Conservation (phyloP, 2,329 filamentous ascomycete genomes). For the Clonostachys rosea region DNA sequence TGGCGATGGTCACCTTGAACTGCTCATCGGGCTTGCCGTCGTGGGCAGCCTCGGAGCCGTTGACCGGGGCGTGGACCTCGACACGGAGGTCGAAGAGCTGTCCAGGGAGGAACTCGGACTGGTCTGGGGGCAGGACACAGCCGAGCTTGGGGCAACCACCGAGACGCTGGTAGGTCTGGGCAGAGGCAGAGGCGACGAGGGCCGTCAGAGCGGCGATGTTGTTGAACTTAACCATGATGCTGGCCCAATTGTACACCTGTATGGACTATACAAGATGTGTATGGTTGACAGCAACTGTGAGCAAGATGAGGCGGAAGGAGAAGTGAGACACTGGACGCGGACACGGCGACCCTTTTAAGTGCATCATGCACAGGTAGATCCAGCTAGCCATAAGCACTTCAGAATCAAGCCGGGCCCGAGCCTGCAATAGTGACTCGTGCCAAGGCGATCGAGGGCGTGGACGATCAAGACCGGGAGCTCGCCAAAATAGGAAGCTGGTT, state of each 20-base stretch:
- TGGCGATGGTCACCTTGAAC: conserved; percentile 72
- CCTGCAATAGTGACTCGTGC: too few species aligned
- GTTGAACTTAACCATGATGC: conserved; percentile 30
- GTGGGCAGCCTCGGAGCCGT: conserved; percentile 75
- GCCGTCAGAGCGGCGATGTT: conserved; percentile 23
- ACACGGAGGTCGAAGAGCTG: conserved; percentile 82
- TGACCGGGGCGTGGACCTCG: conserved; percentile 76
- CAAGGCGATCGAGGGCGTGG: too few species aligned
- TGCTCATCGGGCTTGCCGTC: conserved; percentile 64
- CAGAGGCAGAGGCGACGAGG: conserved; percentile 34
- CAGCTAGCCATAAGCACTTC: background rate
- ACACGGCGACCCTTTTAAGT: background rate
- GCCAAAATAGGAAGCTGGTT: too few species aligned
- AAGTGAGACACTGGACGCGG: too few species aligned
- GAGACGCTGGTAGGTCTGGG: conserved; percentile 56
- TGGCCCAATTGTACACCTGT: background rate
- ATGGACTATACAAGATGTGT: too few species aligned
- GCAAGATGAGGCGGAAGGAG: too few species aligned
- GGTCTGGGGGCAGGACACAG: conserved; percentile 56
- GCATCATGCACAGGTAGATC: too few species aligned
- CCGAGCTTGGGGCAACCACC: conserved; percentile 55
- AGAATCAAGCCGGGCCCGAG: background rate
- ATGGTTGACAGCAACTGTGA: too few species aligned
- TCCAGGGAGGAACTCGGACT: conserved; percentile 76
- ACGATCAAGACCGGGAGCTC: too few species aligned